Evolutionary conservation across 2,329 filamentous ascomycete species (phyloP).

Genomic region (Colletotrichum viniferum): DNA sequence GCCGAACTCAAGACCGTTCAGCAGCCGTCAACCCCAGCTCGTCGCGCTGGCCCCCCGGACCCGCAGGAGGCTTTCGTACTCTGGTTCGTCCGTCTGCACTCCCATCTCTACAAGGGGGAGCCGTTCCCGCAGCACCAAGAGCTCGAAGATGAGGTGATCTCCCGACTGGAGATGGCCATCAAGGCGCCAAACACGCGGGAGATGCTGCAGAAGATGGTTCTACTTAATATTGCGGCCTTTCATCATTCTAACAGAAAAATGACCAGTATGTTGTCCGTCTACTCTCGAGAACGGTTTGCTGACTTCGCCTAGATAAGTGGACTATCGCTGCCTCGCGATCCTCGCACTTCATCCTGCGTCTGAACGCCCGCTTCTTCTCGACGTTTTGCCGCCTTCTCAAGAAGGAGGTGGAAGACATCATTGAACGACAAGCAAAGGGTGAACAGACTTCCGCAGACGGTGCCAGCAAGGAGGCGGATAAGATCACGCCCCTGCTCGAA

Average conservation of each 20-base stretch:
- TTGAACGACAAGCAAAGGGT: constrained; percentile 37
- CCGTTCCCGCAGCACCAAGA: constrained; percentile 78
- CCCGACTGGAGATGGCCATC: constrained; percentile 74
- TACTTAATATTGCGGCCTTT: constrained; percentile 88
- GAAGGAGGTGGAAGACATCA: constrained; percentile 66
- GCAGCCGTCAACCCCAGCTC: constrained; percentile 36
- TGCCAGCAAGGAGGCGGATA: constrained; percentile 25
- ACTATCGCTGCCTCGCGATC: constrained; percentile 49
- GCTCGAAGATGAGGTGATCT: constrained; percentile 83
- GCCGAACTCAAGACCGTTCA: constrained; percentile 71
- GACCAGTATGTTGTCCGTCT: constrained; percentile 38
- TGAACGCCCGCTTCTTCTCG: constrained; percentile 81
- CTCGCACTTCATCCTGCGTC: constrained; percentile 70
- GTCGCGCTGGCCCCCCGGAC: constrained; percentile 47
- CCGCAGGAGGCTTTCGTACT: constrained; percentile 69
- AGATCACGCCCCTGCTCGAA: constrained; percentile 41
- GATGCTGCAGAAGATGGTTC: constrained; percentile 76
- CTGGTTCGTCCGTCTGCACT: constrained; percentile 88
- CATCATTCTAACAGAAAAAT: constrained; percentile 69
- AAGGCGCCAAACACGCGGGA: constrained; percentile 70
- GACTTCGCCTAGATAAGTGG: constrained; percentile 45
- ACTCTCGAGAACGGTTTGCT: background rate
- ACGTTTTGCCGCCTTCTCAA: constrained; percentile 73
- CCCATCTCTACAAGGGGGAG: constrained; percentile 79
- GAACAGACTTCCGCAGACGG: constrained; percentile 25